Conservation (phyloP, 2,329 filamentous ascomycete genomes). For the Alternaria atra region DNA sequence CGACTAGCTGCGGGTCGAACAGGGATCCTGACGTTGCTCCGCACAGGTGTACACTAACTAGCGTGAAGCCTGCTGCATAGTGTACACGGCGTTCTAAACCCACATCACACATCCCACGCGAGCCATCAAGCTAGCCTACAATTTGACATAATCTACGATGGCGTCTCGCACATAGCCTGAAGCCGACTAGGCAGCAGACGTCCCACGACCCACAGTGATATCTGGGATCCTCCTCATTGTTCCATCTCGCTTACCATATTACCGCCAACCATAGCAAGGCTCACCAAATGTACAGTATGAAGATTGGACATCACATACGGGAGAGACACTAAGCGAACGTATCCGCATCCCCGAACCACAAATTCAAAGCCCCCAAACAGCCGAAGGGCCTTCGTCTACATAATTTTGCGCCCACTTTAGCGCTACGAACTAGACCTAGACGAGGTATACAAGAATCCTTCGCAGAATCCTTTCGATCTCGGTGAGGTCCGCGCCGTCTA, state of each 20-base stretch:
- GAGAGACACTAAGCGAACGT: neutral
- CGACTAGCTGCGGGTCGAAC: slow-evolving; percentile 5
- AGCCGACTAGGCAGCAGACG: neutral
- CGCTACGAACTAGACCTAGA: neutral
- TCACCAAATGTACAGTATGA: neutral
- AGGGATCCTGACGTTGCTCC: neutral
- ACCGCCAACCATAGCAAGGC: neutral
- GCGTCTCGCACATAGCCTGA: neutral
- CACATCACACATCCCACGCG: neutral
- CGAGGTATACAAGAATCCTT: neutral
- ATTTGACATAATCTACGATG: neutral
- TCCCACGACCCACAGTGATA: neutral
- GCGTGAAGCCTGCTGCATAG: neutral
- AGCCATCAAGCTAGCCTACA: neutral
- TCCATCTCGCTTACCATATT: neutral
- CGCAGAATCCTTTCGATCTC: neutral
- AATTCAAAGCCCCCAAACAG: neutral
- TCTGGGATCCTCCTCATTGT: neutral
- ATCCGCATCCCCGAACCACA: slow-evolving; percentile 1
- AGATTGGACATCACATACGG: neutral
- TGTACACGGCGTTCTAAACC: neutral
- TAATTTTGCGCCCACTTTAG: neutral
- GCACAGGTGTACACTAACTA: slow-evolving; percentile 11
- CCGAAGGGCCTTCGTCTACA: neutral
- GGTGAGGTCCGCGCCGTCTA: neutral